These are phyloP conservation scores for Talaromyces sp. DNA, from an alignment of 2,329 filamentous ascomycete species.

Conservation along the genomic window DNA sequence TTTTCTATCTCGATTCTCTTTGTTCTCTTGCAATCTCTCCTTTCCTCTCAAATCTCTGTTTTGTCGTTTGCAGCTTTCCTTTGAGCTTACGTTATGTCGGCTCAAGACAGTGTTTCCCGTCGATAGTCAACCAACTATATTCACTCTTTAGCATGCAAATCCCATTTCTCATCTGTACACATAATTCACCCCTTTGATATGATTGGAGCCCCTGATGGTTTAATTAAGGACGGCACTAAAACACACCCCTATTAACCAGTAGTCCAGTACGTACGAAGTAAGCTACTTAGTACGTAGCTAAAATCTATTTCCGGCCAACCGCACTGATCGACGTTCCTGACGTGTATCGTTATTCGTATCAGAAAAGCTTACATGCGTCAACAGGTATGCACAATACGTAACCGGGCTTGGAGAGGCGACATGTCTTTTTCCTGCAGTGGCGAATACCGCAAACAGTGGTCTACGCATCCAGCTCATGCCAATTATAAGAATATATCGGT, in stretches of 20 bases:
- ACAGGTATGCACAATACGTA: constrained; percentile 5
- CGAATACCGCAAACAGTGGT: neutral
- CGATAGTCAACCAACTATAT: constrained; percentile 14
- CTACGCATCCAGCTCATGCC: neutral
- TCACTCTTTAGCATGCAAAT: constrained; percentile 18
- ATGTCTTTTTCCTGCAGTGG: neutral
- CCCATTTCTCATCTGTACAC: constrained; percentile 12
- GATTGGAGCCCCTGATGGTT: neutral
- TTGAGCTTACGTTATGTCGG: constrained; percentile 10
- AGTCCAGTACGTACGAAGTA: no score
- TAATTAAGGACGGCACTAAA: neutral
- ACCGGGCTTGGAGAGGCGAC: neutral
- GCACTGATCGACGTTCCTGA: constrained; percentile 7
- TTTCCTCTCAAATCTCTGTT: constrained; percentile 5
- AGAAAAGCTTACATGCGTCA: neutral
- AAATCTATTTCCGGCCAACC: constrained; percentile 9
- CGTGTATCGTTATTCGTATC: neutral
- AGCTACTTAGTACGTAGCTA: neutral
- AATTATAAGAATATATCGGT: neutral
- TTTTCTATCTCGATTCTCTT: neutral
- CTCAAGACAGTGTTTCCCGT: constrained; percentile 5
- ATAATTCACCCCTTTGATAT: no score
- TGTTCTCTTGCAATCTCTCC: neutral
- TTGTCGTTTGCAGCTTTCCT: constrained; percentile 13
- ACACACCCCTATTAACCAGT: neutral